A percentile compares a stretch with the other conserved stretches of the same genome.
phyloP scores from a whole-genome alignment of 768 basidiomycete species.

The Dentipellis sp. region DNA sequence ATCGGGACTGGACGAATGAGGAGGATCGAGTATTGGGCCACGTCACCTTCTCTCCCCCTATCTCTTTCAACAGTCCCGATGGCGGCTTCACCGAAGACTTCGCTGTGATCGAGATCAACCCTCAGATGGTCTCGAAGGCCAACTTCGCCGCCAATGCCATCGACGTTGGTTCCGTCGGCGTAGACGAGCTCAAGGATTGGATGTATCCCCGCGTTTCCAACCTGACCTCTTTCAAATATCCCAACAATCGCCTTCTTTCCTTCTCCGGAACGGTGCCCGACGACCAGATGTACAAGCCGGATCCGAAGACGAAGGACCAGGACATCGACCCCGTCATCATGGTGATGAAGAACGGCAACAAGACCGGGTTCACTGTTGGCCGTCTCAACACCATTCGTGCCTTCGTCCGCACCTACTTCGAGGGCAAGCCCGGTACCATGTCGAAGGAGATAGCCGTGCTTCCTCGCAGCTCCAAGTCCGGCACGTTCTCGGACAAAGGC shows the following conservation, averaged over 20 bases:
- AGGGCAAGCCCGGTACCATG: no score
- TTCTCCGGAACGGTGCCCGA: background rate
- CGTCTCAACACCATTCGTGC: no score
- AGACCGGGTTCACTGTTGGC: background rate
- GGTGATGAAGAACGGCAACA: background rate
- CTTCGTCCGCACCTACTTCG: background rate
- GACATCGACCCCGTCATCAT: background rate
- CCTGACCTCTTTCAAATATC: background rate
- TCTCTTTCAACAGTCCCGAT: no score
- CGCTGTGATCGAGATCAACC: no score
- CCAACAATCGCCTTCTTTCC: background rate
- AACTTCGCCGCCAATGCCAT: background rate
- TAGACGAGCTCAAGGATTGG: background rate
- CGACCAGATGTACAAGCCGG: constrained; percentile 8
- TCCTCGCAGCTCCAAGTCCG: constrained; percentile 6
- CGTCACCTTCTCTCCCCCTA: no score
- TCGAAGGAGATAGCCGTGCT: no score
- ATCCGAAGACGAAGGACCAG: constrained; percentile 13
- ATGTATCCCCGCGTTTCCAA: background rate
- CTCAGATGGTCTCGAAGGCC: background rate
- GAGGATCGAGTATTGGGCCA: background rate
- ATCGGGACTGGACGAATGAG: background rate
- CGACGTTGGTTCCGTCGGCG: background rate
- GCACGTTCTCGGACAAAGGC: constrained; percentile 14
- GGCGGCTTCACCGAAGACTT: no score